These are phyloP conservation scores for Chaetomium globosum DNA, from an alignment of 2,329 filamentous ascomycete genomes.

Conservation along the genomic window DNA sequence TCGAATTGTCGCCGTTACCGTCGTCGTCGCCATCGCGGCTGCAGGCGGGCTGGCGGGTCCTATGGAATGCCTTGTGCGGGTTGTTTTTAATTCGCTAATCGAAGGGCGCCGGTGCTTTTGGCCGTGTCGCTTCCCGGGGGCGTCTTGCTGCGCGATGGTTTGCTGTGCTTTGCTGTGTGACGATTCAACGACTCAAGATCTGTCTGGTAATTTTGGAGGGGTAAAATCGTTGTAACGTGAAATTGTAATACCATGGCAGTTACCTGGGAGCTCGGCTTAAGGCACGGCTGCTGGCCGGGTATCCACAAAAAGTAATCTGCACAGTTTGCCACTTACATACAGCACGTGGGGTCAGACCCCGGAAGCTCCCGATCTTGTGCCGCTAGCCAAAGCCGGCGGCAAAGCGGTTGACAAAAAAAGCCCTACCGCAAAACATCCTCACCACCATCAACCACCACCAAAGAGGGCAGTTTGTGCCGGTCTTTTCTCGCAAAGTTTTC, in stretches of 20 bases:
- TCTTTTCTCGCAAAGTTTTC: too few relatives aligned
- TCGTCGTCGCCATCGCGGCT: conserved; percentile 42
- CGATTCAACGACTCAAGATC: conserved; percentile 16
- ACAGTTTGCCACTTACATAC: too few relatives aligned
- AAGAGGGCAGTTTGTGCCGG: too few relatives aligned
- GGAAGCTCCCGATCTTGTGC: conserved; percentile 1
- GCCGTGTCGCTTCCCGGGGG: background rate
- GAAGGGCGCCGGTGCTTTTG: background rate
- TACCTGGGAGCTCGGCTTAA: too few relatives aligned
- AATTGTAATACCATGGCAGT: background rate
- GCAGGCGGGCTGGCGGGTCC: background rate
- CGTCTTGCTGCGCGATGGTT: background rate
- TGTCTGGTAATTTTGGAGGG: conserved; percentile 18
- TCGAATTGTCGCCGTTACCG: conserved; percentile 65
- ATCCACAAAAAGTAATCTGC: background rate
- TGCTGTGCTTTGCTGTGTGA: too few relatives aligned
- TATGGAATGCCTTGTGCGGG: background rate
- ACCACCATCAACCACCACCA: too few relatives aligned
- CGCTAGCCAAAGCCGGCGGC: conserved; percentile 8
- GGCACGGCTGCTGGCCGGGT: background rate
- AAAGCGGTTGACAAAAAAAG: too few relatives aligned
- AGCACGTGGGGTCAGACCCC: background rate
- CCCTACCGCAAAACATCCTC: too few relatives aligned
- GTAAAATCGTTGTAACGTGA: conserved; percentile 3
- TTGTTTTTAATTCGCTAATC: background rate